Evolutionary conservation across 768 basidiomycete genomes (phyloP).

Genomic region (Exidia glandulosa): DNA sequence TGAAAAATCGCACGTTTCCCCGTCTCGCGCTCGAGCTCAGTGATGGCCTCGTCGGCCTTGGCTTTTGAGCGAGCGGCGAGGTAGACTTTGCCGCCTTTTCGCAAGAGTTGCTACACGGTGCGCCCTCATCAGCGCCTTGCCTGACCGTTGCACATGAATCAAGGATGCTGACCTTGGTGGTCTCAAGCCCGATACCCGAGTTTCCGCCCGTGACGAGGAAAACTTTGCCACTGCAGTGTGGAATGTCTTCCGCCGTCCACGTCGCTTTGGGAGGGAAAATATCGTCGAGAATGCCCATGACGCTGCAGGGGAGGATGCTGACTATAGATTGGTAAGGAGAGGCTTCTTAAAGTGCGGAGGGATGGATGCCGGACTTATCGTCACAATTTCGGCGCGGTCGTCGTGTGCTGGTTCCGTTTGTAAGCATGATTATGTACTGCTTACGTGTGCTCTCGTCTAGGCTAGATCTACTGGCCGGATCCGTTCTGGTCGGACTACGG

Average conservation of each 20-base stretch:
- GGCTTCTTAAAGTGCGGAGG: too few species aligned
- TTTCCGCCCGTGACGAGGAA: not conserved
- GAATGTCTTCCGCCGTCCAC: conserved; percentile 1
- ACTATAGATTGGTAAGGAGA: too few species aligned
- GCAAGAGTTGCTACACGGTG: not conserved
- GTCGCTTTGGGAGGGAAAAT: not conserved
- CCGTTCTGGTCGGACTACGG: too few species aligned
- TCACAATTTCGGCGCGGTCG: too few species aligned
- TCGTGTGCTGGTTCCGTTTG: too few species aligned
- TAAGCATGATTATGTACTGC: too few species aligned
- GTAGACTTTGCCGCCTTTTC: not conserved
- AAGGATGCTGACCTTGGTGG: not conserved
- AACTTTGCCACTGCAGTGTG: not conserved
- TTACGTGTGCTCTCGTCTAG: too few species aligned
- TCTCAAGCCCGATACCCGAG: not conserved
- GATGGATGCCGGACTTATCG: too few species aligned
- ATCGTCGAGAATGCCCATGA: not conserved
- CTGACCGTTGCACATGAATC: too few species aligned
- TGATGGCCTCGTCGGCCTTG: not conserved
- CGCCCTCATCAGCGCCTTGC: not conserved
- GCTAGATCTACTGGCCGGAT: too few species aligned
- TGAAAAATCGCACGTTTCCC: conserved; percentile 21
- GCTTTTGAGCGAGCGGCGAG: not conserved
- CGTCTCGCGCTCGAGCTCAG: conserved; percentile 11
- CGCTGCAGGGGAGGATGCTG: too few species aligned